Conservation (phyloP, 495 filamentous ascomycete species). For the Xylaria intraflava region DNA sequence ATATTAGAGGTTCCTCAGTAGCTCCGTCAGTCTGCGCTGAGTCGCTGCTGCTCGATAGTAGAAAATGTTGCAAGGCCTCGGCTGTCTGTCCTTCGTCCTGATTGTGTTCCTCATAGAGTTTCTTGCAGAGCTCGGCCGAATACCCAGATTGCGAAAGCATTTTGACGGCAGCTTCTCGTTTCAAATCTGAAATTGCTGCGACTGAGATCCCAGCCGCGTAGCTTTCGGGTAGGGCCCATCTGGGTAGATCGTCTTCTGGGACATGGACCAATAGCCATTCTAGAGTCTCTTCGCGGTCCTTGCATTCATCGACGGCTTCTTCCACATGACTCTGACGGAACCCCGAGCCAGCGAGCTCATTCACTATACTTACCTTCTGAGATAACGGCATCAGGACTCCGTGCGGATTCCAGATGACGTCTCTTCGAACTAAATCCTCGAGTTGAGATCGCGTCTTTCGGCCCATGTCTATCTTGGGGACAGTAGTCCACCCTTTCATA, state of each 20-base stretch:
- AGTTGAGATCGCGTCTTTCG: slow-evolving; percentile 66
- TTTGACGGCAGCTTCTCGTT: slow-evolving; percentile 70
- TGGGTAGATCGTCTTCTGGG: slow-evolving; percentile 88
- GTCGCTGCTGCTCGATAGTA: slow-evolving; percentile 45
- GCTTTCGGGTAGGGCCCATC: slow-evolving; percentile 82
- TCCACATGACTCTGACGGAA: slow-evolving; percentile 84
- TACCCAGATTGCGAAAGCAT: slow-evolving; percentile 79
- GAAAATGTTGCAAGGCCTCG: slow-evolving; percentile 63
- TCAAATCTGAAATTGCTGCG: slow-evolving; percentile 63
- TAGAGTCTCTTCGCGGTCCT: slow-evolving; percentile 85
- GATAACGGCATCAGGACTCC: slow-evolving; percentile 52
- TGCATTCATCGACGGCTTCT: slow-evolving; percentile 80
- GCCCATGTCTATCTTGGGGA: slow-evolving; percentile 90
- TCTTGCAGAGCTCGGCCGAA: slow-evolving; percentile 71
- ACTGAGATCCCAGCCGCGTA: slow-evolving; percentile 85
- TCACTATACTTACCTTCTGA: slow-evolving; percentile 55
- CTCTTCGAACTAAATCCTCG: slow-evolving; percentile 66
- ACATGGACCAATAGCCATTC: slow-evolving; percentile 93
- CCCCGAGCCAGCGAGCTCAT: slow-evolving; percentile 68
- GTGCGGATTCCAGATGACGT: slow-evolving; percentile 82
- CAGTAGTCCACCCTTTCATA: slow-evolving; percentile 72
- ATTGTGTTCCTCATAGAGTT: slow-evolving; percentile 56
- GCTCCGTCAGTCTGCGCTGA: slow-evolving; percentile 2
- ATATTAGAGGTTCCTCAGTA: slow-evolving; percentile 32
- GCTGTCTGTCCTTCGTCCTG: slow-evolving; percentile 77